Conservation (phyloP, 2,329 filamentous ascomycete species). For the Thelonectria discophora region DNA sequence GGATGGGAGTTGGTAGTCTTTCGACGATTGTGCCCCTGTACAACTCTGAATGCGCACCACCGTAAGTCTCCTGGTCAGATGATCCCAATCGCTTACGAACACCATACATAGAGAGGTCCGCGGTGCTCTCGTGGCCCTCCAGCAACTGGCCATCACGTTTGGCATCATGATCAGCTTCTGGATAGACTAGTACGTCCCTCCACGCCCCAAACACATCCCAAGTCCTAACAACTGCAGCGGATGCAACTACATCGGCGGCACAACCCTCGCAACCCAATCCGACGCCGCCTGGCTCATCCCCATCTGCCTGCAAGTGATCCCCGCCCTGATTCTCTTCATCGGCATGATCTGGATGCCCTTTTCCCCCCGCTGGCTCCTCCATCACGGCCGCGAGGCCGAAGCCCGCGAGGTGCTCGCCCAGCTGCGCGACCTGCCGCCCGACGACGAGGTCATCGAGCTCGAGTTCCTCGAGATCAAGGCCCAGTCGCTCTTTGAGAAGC, state of each 20-base stretch:
- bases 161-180: conserved; percentile 73
- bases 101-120: conserved; percentile 44
- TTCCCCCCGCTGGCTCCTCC: conserved; percentile 78
- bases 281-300: conserved; percentile 79
- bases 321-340: conserved; percentile 70
- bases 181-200: conserved; percentile 61
- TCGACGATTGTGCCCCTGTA: conserved; percentile 72
- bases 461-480: conserved; percentile 88
- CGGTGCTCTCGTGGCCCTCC: conserved; percentile 55
- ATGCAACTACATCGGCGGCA: conserved; percentile 72
- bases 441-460: conserved; percentile 75
- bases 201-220: background rate
- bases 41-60: conserved; percentile 57
- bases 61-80: conserved; percentile 36
- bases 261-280: conserved; percentile 57
- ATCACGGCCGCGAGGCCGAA: conserved; percentile 75
- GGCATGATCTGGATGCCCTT: conserved; percentile 86
- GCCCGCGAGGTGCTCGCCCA: conserved; percentile 69
- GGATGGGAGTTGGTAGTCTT: conserved; percentile 74
- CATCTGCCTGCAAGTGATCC: conserved; percentile 74
- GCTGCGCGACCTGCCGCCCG: conserved; percentile 67
- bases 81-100: background rate
- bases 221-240: conserved; percentile 49
- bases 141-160: conserved; percentile 66
- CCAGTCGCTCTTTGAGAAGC: conserved; percentile 79